Evolutionary conservation across 805 yeast genomes (phyloP).

Genomic region (Wickerhamiella kurtzmanii): DNA sequence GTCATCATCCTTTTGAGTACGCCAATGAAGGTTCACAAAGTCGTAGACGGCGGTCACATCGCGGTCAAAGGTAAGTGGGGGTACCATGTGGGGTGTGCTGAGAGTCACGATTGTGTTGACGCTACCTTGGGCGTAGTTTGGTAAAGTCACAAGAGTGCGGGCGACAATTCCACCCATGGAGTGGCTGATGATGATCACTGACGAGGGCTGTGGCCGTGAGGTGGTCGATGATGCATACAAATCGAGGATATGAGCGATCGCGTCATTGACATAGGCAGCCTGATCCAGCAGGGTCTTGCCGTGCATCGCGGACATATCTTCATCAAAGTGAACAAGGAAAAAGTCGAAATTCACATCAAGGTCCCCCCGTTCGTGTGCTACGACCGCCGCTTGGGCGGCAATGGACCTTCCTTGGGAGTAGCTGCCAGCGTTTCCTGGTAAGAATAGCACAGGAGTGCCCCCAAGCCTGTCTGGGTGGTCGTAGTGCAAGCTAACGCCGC

Average conservation of each 20-base stretch:
- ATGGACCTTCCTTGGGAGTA: slow-evolving; percentile 79
- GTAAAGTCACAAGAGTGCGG: slow-evolving; percentile 65
- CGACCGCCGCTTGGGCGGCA: slow-evolving; percentile 65
- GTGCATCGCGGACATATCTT: slow-evolving; percentile 91
- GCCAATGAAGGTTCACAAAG: slow-evolving; percentile 69
- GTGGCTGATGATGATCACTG: slow-evolving; percentile 75
- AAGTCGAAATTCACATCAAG: slow-evolving; percentile 46
- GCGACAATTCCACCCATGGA: slow-evolving; percentile 98
- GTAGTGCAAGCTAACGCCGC: slow-evolving; percentile 28
- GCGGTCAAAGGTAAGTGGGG: slow-evolving; percentile 89
- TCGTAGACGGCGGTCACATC: slow-evolving; percentile 66
- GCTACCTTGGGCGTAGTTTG: slow-evolving; percentile 57
- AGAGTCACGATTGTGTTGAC: slow-evolving; percentile 75
- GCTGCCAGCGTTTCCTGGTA: slow-evolving; percentile 97
- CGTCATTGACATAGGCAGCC: slow-evolving; percentile 85
- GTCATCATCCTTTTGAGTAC: slow-evolving; percentile 26
- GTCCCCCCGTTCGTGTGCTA: slow-evolving; percentile 31
- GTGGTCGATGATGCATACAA: slow-evolving; percentile 34
- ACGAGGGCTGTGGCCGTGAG: slow-evolving; percentile 33
- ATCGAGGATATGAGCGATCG: slow-evolving; percentile 58
- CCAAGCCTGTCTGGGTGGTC: slow-evolving; percentile 31
- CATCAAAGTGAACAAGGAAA: slow-evolving; percentile 87
- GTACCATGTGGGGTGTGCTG: slow-evolving; percentile 82
- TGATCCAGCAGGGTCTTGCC: slow-evolving; percentile 89
- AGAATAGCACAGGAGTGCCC: slow-evolving; percentile 82